Conservation (phyloP, 176 grass and related monocot genomes). For the Avena eriantha region DNA sequence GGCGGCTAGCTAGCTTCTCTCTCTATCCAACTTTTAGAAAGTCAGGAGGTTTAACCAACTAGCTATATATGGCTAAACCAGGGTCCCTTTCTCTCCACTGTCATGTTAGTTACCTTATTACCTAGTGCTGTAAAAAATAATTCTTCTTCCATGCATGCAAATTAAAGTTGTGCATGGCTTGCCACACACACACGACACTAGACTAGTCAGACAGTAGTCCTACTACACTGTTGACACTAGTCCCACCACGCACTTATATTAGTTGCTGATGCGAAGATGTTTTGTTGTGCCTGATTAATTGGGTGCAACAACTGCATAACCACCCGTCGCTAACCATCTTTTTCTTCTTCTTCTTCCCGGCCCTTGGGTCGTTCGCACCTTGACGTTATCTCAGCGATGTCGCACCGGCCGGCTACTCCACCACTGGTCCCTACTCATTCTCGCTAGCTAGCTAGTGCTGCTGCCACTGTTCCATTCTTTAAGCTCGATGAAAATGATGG, state of each 20-base stretch:
- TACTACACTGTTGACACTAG: conserved; percentile 1
- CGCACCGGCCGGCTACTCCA: conserved; percentile 38
- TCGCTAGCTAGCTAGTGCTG: neutral
- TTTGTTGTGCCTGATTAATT: conserved; percentile 21
- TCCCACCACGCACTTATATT: neutral
- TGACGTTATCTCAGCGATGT: conserved; percentile 40
- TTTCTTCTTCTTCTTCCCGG: neutral
- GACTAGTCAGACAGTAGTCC: neutral
- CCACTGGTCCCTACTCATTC: neutral
- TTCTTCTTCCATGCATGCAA: neutral
- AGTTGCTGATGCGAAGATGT: neutral
- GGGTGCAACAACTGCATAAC: conserved; percentile 43
- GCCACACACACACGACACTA: neutral
- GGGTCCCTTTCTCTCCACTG: neutral
- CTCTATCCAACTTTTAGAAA: conserved; percentile 9
- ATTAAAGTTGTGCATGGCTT: conserved; percentile 1
- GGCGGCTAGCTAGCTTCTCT: neutral
- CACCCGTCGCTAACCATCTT: conserved; percentile 35
- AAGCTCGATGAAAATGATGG: conserved; percentile 14
- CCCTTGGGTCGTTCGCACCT: neutral
- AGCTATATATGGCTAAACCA: neutral
- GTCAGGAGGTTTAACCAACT: neutral
- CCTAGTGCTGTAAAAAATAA: neutral
- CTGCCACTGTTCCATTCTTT: conserved; percentile 35
- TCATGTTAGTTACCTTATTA: neutral